These are phyloP conservation scores for Sporothrix dimorphospora DNA, from an alignment of 2,329 filamentous ascomycete genomes.

Conservation along the genomic window DNA sequence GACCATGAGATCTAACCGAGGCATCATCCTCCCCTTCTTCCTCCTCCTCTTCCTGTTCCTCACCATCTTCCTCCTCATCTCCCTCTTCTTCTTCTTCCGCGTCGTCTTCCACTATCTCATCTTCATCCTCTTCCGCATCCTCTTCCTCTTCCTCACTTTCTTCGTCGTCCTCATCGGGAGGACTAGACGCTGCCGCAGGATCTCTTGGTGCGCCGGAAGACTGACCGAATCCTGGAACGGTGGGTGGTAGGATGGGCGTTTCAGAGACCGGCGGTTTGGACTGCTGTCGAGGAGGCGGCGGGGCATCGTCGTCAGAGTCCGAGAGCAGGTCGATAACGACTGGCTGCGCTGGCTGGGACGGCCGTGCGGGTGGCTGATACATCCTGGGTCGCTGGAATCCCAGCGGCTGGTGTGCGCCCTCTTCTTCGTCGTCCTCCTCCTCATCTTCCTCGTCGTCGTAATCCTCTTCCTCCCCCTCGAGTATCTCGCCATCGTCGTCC, in stretches of 20 bases:
- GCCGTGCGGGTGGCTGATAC: conserved; percentile 2
- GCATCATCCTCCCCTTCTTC: conserved; percentile 16
- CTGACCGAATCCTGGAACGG: conserved; percentile 26
- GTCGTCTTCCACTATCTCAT: conserved; percentile 16
- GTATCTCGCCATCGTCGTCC: conserved; percentile 8
- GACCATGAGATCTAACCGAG: not conserved
- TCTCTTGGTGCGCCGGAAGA: conserved; percentile 25
- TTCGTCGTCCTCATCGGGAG: conserved; percentile 7
- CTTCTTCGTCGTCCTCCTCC: conserved; percentile 14
- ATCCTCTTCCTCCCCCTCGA: not conserved
- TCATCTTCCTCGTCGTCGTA: not conserved
- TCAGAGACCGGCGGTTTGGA: not conserved
- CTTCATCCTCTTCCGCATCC: not conserved
- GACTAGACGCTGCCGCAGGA: conserved; percentile 12
- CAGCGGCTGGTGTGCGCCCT: not conserved
- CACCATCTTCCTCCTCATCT: not conserved
- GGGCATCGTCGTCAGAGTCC: conserved; percentile 46
- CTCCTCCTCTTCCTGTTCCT: conserved; percentile 20
- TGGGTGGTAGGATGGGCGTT: conserved; percentile 15
- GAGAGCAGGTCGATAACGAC: conserved; percentile 54
- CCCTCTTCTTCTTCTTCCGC: conserved; percentile 21
- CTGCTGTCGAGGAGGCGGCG: not conserved
- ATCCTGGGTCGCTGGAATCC: conserved; percentile 10
- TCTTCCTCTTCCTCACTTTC: conserved; percentile 24
- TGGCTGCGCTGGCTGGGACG: conserved; percentile 35